Conservation (phyloP, 1,284 basidiomycete genomes). For the Wallemia ichthyophaga region DNA sequence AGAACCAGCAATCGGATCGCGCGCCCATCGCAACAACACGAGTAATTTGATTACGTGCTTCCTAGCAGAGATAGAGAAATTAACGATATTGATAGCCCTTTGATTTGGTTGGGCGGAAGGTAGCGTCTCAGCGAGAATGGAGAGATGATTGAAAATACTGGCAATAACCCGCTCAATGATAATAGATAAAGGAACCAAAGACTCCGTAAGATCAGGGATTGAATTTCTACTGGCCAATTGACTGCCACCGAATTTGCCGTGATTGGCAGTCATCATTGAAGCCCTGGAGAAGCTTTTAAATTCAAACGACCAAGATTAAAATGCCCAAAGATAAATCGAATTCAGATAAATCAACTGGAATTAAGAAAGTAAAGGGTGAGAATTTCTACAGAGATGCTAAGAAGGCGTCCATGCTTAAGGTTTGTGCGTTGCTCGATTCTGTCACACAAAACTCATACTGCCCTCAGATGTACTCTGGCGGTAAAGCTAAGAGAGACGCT, state of each 20-base stretch:
- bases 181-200: background rate
- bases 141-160: background rate
- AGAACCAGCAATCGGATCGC: conserved; percentile 44
- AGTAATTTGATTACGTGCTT: conserved; percentile 69
- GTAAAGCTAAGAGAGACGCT: conserved; percentile 57
- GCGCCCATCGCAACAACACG: conserved; percentile 49
- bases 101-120: conserved; percentile 53
- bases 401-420: background rate
- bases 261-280: background rate
- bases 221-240: background rate
- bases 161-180: background rate
- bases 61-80: conserved; percentile 61
- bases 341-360: background rate
- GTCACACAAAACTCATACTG: background rate
- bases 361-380: background rate
- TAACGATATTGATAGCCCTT: conserved; percentile 47
- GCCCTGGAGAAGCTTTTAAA: background rate
- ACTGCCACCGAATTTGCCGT: background rate
- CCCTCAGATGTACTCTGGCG: conserved; percentile 49
- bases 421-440: background rate
- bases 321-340: background rate
- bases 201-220: background rate
- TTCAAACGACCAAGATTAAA: background rate
- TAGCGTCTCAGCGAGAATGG: conserved; percentile 14
- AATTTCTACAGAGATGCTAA: background rate